Evolutionary conservation across 1,284 basidiomycete genomes (phyloP), one percentile per base, ranked within the genome.

Genomic region (Marasmius sp.): DNA sequence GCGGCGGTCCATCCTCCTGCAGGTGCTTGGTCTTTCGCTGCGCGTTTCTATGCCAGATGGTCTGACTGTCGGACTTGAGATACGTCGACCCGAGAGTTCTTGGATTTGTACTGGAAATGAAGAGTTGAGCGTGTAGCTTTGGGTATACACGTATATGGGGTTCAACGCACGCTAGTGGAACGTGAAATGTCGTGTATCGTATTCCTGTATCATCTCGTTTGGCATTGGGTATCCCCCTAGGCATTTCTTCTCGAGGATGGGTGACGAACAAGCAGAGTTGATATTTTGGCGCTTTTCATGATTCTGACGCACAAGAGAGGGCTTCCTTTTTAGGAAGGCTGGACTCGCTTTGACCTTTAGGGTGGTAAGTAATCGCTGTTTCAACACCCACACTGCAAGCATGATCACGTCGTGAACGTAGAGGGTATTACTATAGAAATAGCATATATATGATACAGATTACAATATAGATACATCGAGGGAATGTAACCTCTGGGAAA

Each of bases 151-250:
- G 57, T 45, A 62, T 33, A 37, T 34, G 38, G 41, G 49, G 52
- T 45, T 54, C 43, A 48, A 84, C 86, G 63, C 69, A 92, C 88
- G 84, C 82, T 62, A 91, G 73, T 36, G 92, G 92, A 10, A 92
- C 90, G 75, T 88, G 81, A 72, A 93, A 93, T n/a, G 83, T 79
- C 6, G 92, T 92, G 74, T 88, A 93, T 59, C 85, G 82, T 79
- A 93, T 80, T 10, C 91, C 89, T 60, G 86, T 86, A 66, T 93
- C 92, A 77, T 92, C 91, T 65, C 85, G 82, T 74, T 87, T 90
- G 47, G 83, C 85, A 70, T 91, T 91, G 33, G 91, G 90, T 58
- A 93, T 83, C 61, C 90, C 90, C 72, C 91, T 83, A 61, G 91
- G 91, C 91, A 93, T 93, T 60, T 51, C 18, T 36, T 33, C 8